Conservation (phyloP, 192 early-diverging fungal genomes). For the Podila epigama region DNA sequence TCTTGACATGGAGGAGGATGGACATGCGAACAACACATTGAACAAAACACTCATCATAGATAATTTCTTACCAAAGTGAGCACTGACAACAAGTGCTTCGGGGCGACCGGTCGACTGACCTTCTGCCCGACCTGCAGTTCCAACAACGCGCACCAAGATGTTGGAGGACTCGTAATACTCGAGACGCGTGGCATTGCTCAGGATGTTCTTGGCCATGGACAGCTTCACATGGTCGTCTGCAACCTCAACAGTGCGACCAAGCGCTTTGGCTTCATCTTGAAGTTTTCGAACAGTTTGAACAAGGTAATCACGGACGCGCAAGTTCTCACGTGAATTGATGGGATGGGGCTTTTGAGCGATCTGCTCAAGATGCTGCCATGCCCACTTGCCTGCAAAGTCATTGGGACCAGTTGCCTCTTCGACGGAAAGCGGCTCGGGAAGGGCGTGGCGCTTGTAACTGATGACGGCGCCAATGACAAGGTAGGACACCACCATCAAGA, state of each 20-base stretch:
- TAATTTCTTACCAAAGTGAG: constrained; percentile 63
- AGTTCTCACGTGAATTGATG: constrained; percentile 41
- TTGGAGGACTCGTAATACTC: constrained; percentile 60
- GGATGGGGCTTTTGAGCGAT: constrained; percentile 41
- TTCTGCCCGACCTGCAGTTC: constrained; percentile 49
- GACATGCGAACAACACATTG: no score
- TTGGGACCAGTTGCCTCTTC: constrained; percentile 16
- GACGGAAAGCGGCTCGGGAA: constrained; percentile 26
- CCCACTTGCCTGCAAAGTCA: constrained; percentile 40
- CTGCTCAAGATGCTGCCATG: constrained; percentile 44
- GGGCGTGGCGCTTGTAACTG: constrained; percentile 36
- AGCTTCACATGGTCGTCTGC: constrained; percentile 30
- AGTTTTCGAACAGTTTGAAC: constrained; percentile 16
- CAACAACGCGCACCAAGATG: constrained; percentile 67
- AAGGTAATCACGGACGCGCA: constrained; percentile 31
- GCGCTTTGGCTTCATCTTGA: constrained; percentile 22
- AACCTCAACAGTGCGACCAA: constrained; percentile 25
- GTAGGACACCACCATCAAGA: constrained; percentile 41
- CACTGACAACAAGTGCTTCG: constrained; percentile 69
- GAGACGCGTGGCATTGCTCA: constrained; percentile 25
- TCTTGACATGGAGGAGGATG: no score
- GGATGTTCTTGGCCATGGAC: constrained; percentile 15
- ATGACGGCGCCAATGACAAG: constrained; percentile 37
- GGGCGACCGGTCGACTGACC: constrained; percentile 16
- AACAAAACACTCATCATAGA: no score